Evolutionary conservation across 2,329 filamentous ascomycete species (phyloP).

Genomic region (Biscogniauxia mediterranea): DNA sequence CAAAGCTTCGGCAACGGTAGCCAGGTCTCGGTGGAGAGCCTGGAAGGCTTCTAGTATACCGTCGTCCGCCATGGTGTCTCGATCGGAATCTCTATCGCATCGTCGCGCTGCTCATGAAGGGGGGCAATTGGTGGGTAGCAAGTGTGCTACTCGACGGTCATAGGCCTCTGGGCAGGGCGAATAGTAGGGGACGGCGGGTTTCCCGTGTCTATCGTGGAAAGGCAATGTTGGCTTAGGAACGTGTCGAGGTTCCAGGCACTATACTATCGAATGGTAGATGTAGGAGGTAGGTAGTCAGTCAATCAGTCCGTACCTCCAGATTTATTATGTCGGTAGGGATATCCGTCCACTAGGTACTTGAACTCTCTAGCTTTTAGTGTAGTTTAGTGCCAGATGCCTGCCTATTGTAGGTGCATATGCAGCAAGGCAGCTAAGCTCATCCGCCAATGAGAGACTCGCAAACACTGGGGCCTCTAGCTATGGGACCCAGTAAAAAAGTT

Average conservation of each 20-base stretch:
- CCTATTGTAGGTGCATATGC: background rate
- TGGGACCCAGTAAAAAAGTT: background rate
- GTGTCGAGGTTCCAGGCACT: background rate
- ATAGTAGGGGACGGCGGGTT: too few relatives aligned
- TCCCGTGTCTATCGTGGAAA: background rate
- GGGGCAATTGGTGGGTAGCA: background rate
- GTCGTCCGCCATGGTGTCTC: conserved; percentile 65
- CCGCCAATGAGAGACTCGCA: background rate
- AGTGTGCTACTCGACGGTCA: conserved; percentile 2
- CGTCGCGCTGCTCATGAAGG: conserved; percentile 22
- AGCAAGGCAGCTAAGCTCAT: background rate
- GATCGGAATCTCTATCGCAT: conserved; percentile 45
- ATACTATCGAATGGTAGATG: background rate
- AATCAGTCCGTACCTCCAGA: too few relatives aligned
- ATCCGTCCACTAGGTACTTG: background rate
- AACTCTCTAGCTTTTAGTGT: background rate
- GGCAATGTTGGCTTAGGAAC: background rate
- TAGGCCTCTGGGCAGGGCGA: background rate
- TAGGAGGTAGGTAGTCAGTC: too few relatives aligned
- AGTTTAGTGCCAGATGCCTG: background rate
- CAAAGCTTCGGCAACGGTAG: conserved; percentile 70
- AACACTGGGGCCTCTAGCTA: background rate
- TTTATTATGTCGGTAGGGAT: background rate
- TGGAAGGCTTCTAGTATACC: conserved; percentile 75
- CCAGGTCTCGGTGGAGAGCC: conserved; percentile 81